Base-by-base conservation (phyloP, 148 eudicot genomes). In the Rhododendron vialii region DNA sequence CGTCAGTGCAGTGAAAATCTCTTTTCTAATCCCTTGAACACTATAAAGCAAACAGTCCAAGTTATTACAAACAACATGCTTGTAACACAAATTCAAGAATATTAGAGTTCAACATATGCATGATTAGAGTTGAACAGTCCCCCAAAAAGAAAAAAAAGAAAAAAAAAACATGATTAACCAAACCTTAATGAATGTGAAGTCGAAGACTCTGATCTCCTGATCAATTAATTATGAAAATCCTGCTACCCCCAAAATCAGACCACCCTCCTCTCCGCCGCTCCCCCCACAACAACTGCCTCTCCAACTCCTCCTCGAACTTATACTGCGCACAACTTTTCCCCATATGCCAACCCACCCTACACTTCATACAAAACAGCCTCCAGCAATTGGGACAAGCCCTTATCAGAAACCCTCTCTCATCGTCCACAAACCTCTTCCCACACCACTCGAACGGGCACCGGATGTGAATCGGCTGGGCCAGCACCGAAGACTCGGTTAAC, bases 301-400 rank as follows among this genome's bases (percentile, higher is more conserved):
- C 78, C 45, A 41, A 17, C 5, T 38, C 13, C 30, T 43, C 13
- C 81, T 45, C 81, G 1, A 45, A 22, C 35, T 78, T 2, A 45
- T 41, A 78, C 17, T 43, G 24, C 81, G 2, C 2, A 45, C 81
- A 78, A n/a, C 18, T 45, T 24, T n/a, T 78, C 33, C 81, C 81
- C 81, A 78, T 78, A 47, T 78, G 55, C 81, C 81, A 78, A n/a
- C 15, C 53, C 7, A 45, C 53, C 53, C 10, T 78, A n/a, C 81
- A 78, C 14, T 22, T 9, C 6, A 78, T 12, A 12, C 81, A 78
- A 24, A 43, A 78, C 30, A 78, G 28, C 28, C 8, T 78, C 81
- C 81, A 78, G 53, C 81, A 78, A 8, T n/a, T 45, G 1, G 81
- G 55, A 78, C 81, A 78, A n/a, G 81, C 57, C 30, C 81, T 45